Evolutionary conservation across 2,329 filamentous ascomycete species (phyloP), one percentile per base, ranked within the genome.

Genomic region (Fusarium dimerum): DNA sequence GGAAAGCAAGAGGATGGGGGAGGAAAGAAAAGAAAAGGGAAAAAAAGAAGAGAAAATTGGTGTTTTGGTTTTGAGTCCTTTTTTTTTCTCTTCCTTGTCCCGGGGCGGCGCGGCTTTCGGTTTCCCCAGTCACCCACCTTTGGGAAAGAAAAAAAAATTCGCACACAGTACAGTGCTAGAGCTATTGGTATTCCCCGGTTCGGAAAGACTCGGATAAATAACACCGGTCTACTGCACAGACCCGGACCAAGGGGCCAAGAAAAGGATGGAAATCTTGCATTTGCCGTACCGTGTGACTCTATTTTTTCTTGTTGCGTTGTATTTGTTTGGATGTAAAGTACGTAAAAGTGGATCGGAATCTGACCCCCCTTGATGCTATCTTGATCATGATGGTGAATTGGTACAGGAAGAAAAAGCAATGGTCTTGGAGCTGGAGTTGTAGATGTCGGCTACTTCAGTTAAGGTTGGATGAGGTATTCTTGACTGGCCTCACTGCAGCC

Each of bases 181-280:
- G 20, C 20, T 26, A 26, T 26, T 26, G 20, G 20, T 26, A 26
- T 26, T 26, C 20, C 20, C 20, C 20, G 20, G 20, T 49, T 66
- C 64, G 64, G 64, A 57, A 66, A 67, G 59, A 66, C 54, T 66
- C 64, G 64, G 64, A 66, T 67, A 66, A 65, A 63, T 60, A 56
- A 61, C 61, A 63, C 63, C 63, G 59, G 43, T 39, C 45, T 26
- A 43, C 50, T 17, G 63, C 63, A 66, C 63, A 58, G 63, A 66
- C 63, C 63, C 20, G 63, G 63, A 53, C 57, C 54, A 66, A 65
- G 54, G 63, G 62, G 63, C 11, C 17, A 29, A 38, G 10, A 15
- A 12, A 12, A 12, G 41, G 20, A 26, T 26, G 20, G 20, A 26
- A 26, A 26, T 26, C 20, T 26, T 26, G 20, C 20, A 26, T 26